Base-by-base conservation (phyloP, 352 stramenopile species). In the Globisporangium paddicum region DNA sequence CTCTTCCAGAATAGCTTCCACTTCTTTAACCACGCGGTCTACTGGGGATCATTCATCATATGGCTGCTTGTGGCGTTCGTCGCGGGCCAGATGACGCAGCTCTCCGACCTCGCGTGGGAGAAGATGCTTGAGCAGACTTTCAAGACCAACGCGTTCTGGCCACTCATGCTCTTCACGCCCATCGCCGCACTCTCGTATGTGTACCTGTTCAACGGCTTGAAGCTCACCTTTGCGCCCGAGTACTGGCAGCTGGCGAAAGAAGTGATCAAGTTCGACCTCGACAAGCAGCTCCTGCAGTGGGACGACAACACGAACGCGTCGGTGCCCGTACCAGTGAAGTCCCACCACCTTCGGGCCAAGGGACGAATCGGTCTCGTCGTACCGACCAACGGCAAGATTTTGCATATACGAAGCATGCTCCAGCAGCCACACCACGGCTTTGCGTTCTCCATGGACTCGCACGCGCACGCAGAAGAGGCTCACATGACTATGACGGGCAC, bases 241-340 rank as follows among this genome's bases (percentile, higher is more conserved):
- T 93, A 91, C 57, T 90, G 78, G 76, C 79, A 93, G 18, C 72
- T 93, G 18, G 77, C 79, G 11, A 90, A 89, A 47, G 83, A 93
- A 67, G 72, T 83, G 23, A 68, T 75, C 48, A 90, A 89, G 46
- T 90, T 89, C 47, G 63, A 80, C 5, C 65, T 90, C 34, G 71
- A 83, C 30, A 64, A 81, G 26, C 62, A 69, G 21, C 63, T 86
- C 3, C 56, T 93, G 23, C 44, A 75, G 10, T 93, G 79, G 77
- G 75, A 89, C 28, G 82, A 90, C 58, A 79, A 75, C 38, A 89
- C 75, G 28, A 71, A 79, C 25, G 63, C 75, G 6, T 77, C 77
- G 0, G 71, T 89, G 19, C 68, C 73, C 0, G 63, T 88, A 14
- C 82, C 79, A 2, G 80, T 55, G 0, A 57, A 57, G n/a, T n/a